These are phyloP conservation scores for Rhizopogon vesiculosus DNA, from an alignment of 768 basidiomycete genomes.

Conservation along the genomic window DNA sequence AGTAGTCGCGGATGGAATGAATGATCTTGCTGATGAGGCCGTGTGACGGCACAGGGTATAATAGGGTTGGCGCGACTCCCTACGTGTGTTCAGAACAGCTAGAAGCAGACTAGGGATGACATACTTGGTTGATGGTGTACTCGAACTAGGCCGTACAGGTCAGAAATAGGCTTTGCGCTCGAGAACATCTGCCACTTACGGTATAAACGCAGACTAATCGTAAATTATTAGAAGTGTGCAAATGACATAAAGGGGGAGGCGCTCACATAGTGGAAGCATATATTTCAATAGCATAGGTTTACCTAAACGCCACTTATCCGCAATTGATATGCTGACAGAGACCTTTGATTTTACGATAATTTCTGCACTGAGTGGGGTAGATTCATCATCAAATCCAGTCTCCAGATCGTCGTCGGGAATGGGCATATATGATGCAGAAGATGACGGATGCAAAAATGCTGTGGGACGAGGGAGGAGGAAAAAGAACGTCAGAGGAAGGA, in stretches of 20 bases:
- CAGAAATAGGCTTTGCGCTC: not conserved
- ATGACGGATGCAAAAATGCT: slow-evolving; percentile 40
- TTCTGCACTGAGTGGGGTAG: slow-evolving; percentile 19
- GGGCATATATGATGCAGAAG: slow-evolving; percentile 31
- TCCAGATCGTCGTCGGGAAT: slow-evolving; percentile 29
- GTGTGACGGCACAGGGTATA: slow-evolving; percentile 79
- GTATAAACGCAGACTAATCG: slow-evolving; percentile 53
- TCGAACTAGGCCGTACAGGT: slow-evolving; percentile 62
- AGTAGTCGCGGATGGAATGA: slow-evolving; percentile 84
- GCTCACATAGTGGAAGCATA: slow-evolving; percentile 92
- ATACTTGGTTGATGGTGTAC: slow-evolving; percentile 86
- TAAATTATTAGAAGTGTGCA: slow-evolving; percentile 9
- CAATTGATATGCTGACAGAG: slow-evolving; percentile 49
- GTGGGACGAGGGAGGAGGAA: slow-evolving; percentile 66
- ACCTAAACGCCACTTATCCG: slow-evolving; percentile 79
- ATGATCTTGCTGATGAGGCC: slow-evolving; percentile 73
- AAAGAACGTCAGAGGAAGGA: slow-evolving; percentile 74
- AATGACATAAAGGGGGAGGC: not conserved
- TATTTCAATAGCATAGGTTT: slow-evolving; percentile 76
- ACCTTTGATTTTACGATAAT: slow-evolving; percentile 31
- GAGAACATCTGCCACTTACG: slow-evolving; percentile 31
- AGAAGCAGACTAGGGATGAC: not conserved
- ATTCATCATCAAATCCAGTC: slow-evolving; percentile 12
- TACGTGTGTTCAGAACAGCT: slow-evolving; percentile 21
- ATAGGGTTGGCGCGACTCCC: slow-evolving; percentile 86